phyloP scores from a whole-genome alignment of 163 green algal species.

The Scenedesmus sp. region DNA sequence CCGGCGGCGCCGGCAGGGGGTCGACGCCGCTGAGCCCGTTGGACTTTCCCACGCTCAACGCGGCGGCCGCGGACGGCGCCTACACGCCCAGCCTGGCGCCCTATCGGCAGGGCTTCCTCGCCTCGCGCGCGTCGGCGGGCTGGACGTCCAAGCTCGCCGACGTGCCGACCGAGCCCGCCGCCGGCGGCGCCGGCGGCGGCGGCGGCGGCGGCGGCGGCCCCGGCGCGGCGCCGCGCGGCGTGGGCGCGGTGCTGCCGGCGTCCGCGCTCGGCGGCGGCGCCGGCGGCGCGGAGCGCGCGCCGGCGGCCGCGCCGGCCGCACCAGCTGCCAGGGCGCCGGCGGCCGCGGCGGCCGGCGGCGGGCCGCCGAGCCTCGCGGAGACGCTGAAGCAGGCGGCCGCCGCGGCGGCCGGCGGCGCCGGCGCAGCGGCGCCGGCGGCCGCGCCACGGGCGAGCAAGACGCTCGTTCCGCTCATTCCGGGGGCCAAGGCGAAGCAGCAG shows the following conservation, averaged over 20 bases:
- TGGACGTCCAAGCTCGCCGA: slow-evolving; percentile 53
- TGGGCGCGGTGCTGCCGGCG: not conserved
- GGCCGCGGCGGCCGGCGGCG: not conserved
- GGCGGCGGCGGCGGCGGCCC: not conserved
- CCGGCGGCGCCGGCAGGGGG: not conserved
- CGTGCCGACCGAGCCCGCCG: slow-evolving; percentile 18
- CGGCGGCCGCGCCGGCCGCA: not conserved
- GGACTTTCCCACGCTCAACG: too few species aligned
- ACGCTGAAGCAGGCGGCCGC: slow-evolving; percentile 29
- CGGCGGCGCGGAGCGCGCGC: too few species aligned
- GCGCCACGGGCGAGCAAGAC: too few species aligned
- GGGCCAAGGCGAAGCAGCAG: slow-evolving; percentile 2
- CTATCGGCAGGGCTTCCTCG: slow-evolving; percentile 53
- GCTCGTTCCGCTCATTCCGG: slow-evolving; percentile 23
- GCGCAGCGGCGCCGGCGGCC: too few species aligned
- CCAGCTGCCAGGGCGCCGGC: not conserved
- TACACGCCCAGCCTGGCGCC: slow-evolving; percentile 45
- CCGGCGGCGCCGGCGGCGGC: slow-evolving; percentile 14
- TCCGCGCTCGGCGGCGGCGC: not conserved
- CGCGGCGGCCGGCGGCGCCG: not conserved
- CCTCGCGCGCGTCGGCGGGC: slow-evolving; percentile 20
- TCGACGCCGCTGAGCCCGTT: too few species aligned
- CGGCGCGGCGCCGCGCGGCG: not conserved
- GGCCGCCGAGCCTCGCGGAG: slow-evolving; percentile 5
- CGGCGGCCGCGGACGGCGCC: not conserved